Percentiles rank a stretch among this genome's conserved stretches.
Evolutionary conservation across 176 grass and related monocot species (phyloP).

Genomic region (Hordeum vulgare): MorexV3_pseudomolecules_assembly NC_058519.1:621133357-621133856

Average conservation of each 20-base stretch:
- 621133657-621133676: background rate
- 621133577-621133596: slow-evolving; percentile 77
- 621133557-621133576: slow-evolving; percentile 74
- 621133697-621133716: background rate
- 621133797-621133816: slow-evolving; percentile 31
- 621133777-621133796: slow-evolving; percentile 74
- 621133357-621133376: slow-evolving; percentile 18
- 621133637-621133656: background rate
- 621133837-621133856: slow-evolving; percentile 3
- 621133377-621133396: slow-evolving; percentile 3
- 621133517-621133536: slow-evolving; percentile 91
- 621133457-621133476: slow-evolving; percentile 12
- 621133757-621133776: slow-evolving; percentile 99
- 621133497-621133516: slow-evolving; percentile 15
- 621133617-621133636: background rate
- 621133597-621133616: slow-evolving; percentile 21
- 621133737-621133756: slow-evolving; percentile 94
- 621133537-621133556: slow-evolving; percentile 85
- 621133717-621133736: background rate
- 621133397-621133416: background rate
- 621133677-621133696: slow-evolving; percentile 24
- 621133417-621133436: slow-evolving; percentile 7
- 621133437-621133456: background rate
- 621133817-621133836: slow-evolving; percentile 21
- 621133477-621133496: background rate